Conservation (phyloP, 306 rosid species). For the Luffa acutangula region DNA sequence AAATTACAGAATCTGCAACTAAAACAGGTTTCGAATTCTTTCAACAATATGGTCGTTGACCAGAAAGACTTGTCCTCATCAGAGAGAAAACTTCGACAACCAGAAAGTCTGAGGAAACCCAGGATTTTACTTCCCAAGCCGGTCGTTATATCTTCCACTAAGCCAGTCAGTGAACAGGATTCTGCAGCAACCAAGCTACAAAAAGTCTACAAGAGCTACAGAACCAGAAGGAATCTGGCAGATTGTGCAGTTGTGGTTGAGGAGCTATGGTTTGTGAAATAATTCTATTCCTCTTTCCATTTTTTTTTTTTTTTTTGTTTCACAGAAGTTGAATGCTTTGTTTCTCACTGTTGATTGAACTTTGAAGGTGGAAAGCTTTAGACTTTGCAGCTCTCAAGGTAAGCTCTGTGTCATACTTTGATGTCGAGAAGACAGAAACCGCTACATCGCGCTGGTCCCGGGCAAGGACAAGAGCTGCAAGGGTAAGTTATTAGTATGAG, state of each 20-base stretch:
- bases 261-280: conserved; percentile 30
- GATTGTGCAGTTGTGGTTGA: conserved; percentile 49
- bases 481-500: conserved; percentile 14
- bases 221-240: conserved; percentile 41
- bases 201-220: conserved; percentile 48
- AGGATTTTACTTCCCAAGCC: conserved; percentile 24
- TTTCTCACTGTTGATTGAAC: background rate
- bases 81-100: background rate
- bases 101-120: conserved; percentile 17
- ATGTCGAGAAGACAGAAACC: conserved; percentile 32
- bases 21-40: background rate
- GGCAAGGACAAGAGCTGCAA: conserved; percentile 39
- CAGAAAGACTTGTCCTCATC: background rate
- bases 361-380: conserved; percentile 43
- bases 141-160: conserved; percentile 13
- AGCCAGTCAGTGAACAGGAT: conserved; percentile 23
- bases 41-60: background rate
- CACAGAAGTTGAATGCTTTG: background rate
- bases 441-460: conserved; percentile 34
- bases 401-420: conserved; percentile 38
- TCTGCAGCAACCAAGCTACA: conserved; percentile 46
- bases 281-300: background rate
- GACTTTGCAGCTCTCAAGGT: conserved; percentile 34
- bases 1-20: background rate
- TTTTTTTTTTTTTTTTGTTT: background rate